phyloP scores from a whole-genome alignment of 2,329 filamentous ascomycete species.

The Xylaria sp. region DNA sequence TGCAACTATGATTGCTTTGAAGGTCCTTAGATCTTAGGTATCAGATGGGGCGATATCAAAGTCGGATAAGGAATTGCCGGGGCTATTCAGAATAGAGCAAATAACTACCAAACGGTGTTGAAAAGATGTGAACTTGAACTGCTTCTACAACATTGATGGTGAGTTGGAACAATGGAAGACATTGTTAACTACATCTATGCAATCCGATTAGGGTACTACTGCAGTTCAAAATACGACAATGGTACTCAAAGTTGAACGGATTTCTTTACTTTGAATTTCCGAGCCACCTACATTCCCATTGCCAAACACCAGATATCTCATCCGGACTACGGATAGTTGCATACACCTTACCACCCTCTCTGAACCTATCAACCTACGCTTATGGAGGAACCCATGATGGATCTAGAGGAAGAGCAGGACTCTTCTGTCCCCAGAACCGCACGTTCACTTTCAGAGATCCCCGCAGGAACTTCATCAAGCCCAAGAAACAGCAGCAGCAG shows the following conservation, averaged over 20 bases:
- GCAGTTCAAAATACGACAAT: no score
- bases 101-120: no score
- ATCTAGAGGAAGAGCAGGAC: conserved; percentile 18
- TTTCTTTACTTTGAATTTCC: background rate
- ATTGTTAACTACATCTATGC: background rate
- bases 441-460: no score
- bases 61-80: background rate
- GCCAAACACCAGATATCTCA: background rate
- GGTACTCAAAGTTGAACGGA: background rate
- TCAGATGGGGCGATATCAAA: background rate
- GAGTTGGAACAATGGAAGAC: background rate
- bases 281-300: background rate
- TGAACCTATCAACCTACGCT: background rate
- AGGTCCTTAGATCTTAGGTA: background rate
- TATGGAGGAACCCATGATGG: conserved; percentile 17
- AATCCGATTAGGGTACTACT: background rate
- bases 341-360: conserved; percentile 7
- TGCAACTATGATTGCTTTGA: no score
- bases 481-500: background rate
- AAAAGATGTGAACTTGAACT: background rate
- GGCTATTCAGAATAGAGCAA: background rate
- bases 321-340: conserved; percentile 24
- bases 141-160: background rate
- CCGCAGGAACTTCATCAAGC: background rate
- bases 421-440: background rate